Conservation (phyloP, 2,329 filamentous ascomycete genomes). For the Paracorniculantispora psalliotae region DNA sequence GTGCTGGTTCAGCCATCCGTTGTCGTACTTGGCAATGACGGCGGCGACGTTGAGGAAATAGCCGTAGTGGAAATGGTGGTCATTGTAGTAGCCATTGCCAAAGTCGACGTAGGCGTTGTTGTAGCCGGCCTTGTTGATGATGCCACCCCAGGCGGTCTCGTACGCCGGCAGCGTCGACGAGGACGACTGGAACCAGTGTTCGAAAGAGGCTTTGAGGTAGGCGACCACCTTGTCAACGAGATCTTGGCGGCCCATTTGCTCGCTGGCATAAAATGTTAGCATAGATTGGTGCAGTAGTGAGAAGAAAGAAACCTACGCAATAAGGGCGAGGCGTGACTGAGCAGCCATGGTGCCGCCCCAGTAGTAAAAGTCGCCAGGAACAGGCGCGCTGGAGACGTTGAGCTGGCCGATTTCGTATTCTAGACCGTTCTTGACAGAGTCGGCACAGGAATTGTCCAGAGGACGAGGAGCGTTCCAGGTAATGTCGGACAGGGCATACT, state of each 20-base stretch:
- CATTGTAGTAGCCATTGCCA: constrained; percentile 26
- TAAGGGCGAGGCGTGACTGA: constrained; percentile 20
- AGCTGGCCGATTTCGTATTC: constrained; percentile 21
- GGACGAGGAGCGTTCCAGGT: constrained; percentile 20
- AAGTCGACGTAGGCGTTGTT: constrained; percentile 21
- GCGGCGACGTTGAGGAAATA: constrained; percentile 23
- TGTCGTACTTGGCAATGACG: constrained; percentile 22
- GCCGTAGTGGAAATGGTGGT: constrained; percentile 27
- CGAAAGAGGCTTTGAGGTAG: constrained; percentile 21
- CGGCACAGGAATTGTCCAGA: constrained; percentile 19
- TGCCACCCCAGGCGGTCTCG: constrained; percentile 22
- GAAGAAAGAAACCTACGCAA: constrained; percentile 18
- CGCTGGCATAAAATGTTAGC: constrained; percentile 15
- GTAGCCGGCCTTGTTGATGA: constrained; percentile 20
- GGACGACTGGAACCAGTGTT: constrained; percentile 20
- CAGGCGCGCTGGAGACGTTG: constrained; percentile 16
- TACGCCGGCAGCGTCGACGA: constrained; percentile 18
- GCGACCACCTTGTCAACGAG: constrained; percentile 18
- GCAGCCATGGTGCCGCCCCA: constrained; percentile 22
- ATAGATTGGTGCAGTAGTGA: neutral
- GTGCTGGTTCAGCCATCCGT: constrained; percentile 20
- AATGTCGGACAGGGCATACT: constrained; percentile 18
- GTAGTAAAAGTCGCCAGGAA: constrained; percentile 22
- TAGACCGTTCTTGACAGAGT: constrained; percentile 18
- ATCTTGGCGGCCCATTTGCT: constrained; percentile 19